phyloP scores from a whole-genome alignment of 2,329 filamentous ascomycete species.

The Diaporthe vaccinii region DNA sequence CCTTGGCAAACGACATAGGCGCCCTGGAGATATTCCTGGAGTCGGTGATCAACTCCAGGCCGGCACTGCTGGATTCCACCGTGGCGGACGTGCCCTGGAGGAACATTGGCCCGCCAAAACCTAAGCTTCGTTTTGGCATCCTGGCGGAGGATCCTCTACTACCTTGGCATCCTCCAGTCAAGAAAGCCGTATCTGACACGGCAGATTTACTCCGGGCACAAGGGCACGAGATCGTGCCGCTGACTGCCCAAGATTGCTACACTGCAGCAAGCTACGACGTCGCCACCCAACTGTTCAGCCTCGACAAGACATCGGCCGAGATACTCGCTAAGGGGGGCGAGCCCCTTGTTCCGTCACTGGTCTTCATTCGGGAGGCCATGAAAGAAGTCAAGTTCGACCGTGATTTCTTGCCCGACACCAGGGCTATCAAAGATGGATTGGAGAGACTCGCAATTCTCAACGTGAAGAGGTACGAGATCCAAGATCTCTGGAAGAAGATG shows the following conservation, averaged over 20 bases:
- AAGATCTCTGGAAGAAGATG: conserved; percentile 38
- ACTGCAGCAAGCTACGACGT: conserved; percentile 36
- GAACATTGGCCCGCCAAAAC: not conserved
- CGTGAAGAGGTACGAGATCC: conserved; percentile 35
- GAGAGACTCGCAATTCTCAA: conserved; percentile 35
- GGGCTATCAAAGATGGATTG: conserved; percentile 29
- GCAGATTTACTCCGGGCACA: conserved; percentile 13
- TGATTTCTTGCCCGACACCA: not conserved
- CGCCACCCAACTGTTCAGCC: conserved; percentile 34
- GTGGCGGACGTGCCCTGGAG: conserved; percentile 41
- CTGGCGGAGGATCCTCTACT: conserved; percentile 41
- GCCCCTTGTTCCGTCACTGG: conserved; percentile 36
- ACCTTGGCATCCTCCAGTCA: conserved; percentile 40
- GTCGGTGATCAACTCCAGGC: conserved; percentile 40
- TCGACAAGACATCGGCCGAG: conserved; percentile 35
- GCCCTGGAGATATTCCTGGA: conserved; percentile 39
- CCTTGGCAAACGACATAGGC: conserved; percentile 40
- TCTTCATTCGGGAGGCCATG: not conserved
- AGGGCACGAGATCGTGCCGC: conserved; percentile 33
- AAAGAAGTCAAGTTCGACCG: conserved; percentile 35
- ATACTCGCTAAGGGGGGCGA: conserved; percentile 37
- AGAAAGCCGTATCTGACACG: conserved; percentile 10
- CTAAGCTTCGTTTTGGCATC: conserved; percentile 38
- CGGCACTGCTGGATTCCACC: conserved; percentile 35
- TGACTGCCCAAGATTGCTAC: conserved; percentile 26